Evolutionary conservation across 208 protist genomes (phyloP).

Genomic region (Crithidia thermophila): DNA sequence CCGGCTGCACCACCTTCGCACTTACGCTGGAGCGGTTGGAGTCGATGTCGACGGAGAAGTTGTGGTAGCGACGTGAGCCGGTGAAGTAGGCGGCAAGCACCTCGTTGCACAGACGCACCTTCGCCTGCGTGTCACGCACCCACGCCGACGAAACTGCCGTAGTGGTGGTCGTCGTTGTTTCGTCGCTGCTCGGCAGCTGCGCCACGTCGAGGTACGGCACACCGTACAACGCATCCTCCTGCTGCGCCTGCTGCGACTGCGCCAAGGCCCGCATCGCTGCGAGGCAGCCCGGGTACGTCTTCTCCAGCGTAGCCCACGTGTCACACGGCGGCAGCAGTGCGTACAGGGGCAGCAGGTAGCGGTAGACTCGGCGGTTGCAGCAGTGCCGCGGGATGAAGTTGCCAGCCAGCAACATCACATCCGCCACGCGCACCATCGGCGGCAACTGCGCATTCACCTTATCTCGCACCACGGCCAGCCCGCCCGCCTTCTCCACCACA

Average conservation of each 20-base stretch:
- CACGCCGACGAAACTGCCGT: slow-evolving; percentile 28
- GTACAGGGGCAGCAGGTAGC: slow-evolving; percentile 82
- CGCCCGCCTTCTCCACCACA: slow-evolving; percentile 35
- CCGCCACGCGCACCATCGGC: slow-evolving; percentile 47
- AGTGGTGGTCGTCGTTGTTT: too few species aligned
- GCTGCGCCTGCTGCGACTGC: background rate
- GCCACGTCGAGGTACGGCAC: slow-evolving; percentile 29
- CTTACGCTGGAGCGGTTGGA: slow-evolving; percentile 33
- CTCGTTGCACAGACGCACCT: slow-evolving; percentile 46
- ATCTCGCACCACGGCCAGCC: slow-evolving; percentile 27
- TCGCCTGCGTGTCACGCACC: slow-evolving; percentile 30
- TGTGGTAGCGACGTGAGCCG: slow-evolving; percentile 83
- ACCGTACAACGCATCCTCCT: slow-evolving; percentile 11
- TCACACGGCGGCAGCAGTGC: slow-evolving; percentile 68
- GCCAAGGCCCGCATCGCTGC: slow-evolving; percentile 9
- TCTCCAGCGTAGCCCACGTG: slow-evolving; percentile 46
- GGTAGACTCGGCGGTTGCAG: slow-evolving; percentile 80
- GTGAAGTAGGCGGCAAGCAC: slow-evolving; percentile 50
- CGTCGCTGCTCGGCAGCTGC: background rate
- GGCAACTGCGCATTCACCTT: slow-evolving; percentile 51
- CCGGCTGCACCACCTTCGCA: slow-evolving; percentile 55
- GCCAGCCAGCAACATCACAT: slow-evolving; percentile 51
- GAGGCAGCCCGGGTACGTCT: slow-evolving; percentile 37
- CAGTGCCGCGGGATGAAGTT: slow-evolving; percentile 81
- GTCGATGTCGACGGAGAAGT: slow-evolving; percentile 76